These are phyloP conservation scores for Venturia pyrina DNA, from an alignment of 2,329 filamentous ascomycete genomes.

Conservation along the genomic window DNA sequence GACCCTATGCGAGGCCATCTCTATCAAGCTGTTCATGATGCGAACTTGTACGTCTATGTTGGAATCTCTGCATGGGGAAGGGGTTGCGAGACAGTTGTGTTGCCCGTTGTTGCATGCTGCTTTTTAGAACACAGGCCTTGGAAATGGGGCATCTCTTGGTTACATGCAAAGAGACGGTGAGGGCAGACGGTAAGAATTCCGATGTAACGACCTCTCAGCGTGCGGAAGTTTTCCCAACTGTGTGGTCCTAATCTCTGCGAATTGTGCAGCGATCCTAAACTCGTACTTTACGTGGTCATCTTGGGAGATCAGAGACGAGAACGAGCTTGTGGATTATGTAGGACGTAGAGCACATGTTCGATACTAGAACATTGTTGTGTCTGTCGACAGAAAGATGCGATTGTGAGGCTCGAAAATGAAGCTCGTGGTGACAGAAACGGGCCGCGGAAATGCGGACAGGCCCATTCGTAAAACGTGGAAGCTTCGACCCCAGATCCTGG, in stretches of 20 bases:
- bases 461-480: not conserved
- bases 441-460: not conserved
- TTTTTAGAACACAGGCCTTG: not conserved
- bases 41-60: not conserved
- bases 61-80: not conserved
- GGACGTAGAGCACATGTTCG: too few relatives aligned
- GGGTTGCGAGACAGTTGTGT: not conserved
- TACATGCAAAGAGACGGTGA: constrained; percentile 2
- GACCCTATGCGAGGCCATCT: not conserved
- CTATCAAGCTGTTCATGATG: not conserved
- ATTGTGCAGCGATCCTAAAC: too few relatives aligned
- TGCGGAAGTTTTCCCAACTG: not conserved
- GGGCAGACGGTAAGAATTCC: not conserved
- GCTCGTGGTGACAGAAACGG: not conserved
- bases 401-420: not conserved
- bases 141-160: not conserved
- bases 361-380: not conserved
- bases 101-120: not conserved
- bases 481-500: not conserved
- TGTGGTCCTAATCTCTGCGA: not conserved
- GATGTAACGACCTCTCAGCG: not conserved
- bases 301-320: too few relatives aligned
- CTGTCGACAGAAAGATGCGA: too few relatives aligned
- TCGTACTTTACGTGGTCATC: not conserved
- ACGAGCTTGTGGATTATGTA: too few relatives aligned